These are phyloP conservation scores for Stephania cephalantha DNA, from an alignment of 164 flowering plant genomes.

Conservation along the genomic window DNA sequence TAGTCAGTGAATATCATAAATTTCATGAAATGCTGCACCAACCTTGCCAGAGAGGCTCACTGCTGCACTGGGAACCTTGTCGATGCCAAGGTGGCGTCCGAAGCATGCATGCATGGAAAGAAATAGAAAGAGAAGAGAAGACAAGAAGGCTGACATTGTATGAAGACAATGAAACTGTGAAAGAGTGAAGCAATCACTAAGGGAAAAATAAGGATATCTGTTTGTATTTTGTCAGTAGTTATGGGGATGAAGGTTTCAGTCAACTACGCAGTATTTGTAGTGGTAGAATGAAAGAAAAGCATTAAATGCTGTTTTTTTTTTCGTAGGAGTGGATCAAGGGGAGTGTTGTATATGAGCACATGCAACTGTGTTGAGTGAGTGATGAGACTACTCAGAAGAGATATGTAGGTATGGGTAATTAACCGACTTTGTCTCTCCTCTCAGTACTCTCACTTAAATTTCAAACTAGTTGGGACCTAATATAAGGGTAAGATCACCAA, in stretches of 20 bases:
- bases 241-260: background rate
- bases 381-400: conserved; percentile 24
- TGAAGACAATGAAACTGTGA: background rate
- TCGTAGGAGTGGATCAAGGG: conserved; percentile 6
- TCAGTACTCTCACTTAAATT: conserved; percentile 1
- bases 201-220: background rate
- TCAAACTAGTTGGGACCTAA: conserved; percentile 16
- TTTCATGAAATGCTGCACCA: conserved; percentile 2
- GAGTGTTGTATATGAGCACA: conserved; percentile 40
- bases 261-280: conserved; percentile 31
- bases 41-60: conserved; percentile 23
- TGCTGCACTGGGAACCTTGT: conserved; percentile 9
- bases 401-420: conserved; percentile 18
- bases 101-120: conserved; percentile 28
- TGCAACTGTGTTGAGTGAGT: conserved; percentile 34
- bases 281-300: conserved; percentile 18
- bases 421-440: conserved; percentile 23
- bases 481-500: background rate
- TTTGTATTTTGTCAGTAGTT: conserved; percentile 1
- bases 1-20: too few relatives aligned
- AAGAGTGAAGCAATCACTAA: background rate
- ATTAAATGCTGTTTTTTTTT: conserved; percentile 43
- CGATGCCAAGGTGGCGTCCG: conserved; percentile 26
- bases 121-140: conserved; percentile 22
- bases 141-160: conserved; percentile 22